phyloP scores from a whole-genome alignment of 2,329 filamentous ascomycete genomes.

The Cercospora canescens region DNA sequence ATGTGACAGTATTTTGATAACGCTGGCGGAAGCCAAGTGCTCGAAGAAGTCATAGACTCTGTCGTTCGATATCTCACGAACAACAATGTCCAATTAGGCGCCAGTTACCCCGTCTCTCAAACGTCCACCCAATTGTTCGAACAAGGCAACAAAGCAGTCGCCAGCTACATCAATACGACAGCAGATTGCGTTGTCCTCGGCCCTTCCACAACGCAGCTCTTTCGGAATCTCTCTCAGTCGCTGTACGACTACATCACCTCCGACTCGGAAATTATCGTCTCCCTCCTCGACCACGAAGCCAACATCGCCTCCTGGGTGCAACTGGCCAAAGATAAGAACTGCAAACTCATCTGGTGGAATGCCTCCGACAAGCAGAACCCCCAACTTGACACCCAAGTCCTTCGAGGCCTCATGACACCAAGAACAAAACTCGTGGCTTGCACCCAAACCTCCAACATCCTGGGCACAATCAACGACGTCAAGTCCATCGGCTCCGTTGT shows the following conservation, averaged over 20 bases:
- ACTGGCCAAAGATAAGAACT: constrained; percentile 60
- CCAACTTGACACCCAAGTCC: constrained; percentile 57
- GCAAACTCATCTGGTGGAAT: constrained; percentile 70
- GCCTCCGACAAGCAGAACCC: constrained; percentile 51
- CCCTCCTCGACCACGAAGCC: constrained; percentile 73
- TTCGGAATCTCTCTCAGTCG: constrained; percentile 66
- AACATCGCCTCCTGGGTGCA: constrained; percentile 74
- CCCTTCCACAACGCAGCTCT: constrained; percentile 72
- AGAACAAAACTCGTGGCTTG: constrained; percentile 70
- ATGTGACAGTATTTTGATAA: constrained; percentile 65
- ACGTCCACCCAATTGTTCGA: constrained; percentile 61
- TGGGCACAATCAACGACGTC: constrained; percentile 69
- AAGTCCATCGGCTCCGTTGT: constrained; percentile 56
- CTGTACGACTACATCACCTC: constrained; percentile 59
- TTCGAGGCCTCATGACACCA: constrained; percentile 59
- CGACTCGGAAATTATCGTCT: constrained; percentile 62
- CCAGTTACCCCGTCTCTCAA: constrained; percentile 63
- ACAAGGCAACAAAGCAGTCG: constrained; percentile 63
- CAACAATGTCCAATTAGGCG: constrained; percentile 75
- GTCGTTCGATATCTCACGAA: constrained; percentile 66
- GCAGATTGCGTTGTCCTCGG: constrained; percentile 71
- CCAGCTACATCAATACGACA: constrained; percentile 68
- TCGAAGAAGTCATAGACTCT: constrained; percentile 67
- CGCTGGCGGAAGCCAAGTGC: constrained; percentile 67
- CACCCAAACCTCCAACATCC: constrained; percentile 73